A percentile compares a stretch with the other conserved stretches of the same genome.
Evolutionary conservation across 2,329 filamentous ascomycete species (phyloP).

Genomic region (Fonsecaea multimorphosa): DNA sequence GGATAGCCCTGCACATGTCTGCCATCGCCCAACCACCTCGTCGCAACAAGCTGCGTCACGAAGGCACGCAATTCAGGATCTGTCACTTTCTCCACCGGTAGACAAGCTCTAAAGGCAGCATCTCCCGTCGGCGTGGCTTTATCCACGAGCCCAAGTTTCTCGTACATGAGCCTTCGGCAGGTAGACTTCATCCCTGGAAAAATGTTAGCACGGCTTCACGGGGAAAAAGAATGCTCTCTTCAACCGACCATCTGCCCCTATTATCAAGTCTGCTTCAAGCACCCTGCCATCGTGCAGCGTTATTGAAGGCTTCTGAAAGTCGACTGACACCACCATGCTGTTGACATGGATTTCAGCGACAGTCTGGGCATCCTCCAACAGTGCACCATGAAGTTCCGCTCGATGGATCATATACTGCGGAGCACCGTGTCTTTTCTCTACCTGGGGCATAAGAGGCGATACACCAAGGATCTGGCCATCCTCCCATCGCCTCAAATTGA

Average conservation of each 20-base stretch:
- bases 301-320: constrained; percentile 34
- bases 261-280: constrained; percentile 39
- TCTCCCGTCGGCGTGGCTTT: constrained; percentile 41
- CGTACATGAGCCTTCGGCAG: constrained; percentile 35
- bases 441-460: constrained; percentile 21
- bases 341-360: constrained; percentile 32
- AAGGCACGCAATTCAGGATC: constrained; percentile 40
- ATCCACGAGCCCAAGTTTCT: constrained; percentile 12
- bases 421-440: constrained; percentile 39
- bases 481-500: constrained; percentile 10
- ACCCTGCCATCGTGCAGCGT: constrained; percentile 30
- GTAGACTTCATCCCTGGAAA: constrained; percentile 38
- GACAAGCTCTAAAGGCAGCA: constrained; percentile 41
- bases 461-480: constrained; percentile 7
- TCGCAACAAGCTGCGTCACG: constrained; percentile 39
- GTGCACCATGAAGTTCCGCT: constrained; percentile 38
- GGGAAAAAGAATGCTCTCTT: not conserved
- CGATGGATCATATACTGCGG: constrained; percentile 43
- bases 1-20: constrained; percentile 42
- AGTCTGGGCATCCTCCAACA: constrained; percentile 34
- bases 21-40: constrained; percentile 43
- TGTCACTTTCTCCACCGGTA: constrained; percentile 37
- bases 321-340: constrained; percentile 28
- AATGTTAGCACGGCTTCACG: not conserved
- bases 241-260: constrained; percentile 41